phyloP scores from a whole-genome alignment of 495 filamentous ascomycete species.

The Gamarada debralockiae region DNA sequence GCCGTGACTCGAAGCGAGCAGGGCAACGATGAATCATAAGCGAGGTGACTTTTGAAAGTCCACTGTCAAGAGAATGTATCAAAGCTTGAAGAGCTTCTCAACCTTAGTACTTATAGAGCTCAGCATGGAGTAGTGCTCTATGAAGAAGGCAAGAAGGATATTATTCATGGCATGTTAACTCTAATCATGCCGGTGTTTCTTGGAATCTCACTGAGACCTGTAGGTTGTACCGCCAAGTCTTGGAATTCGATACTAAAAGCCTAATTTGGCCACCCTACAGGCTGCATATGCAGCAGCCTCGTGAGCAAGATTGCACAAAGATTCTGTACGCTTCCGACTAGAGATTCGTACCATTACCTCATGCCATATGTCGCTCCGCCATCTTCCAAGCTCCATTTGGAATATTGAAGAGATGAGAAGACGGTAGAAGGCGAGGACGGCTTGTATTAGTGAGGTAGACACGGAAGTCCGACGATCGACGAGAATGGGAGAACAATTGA shows the following conservation, averaged over 20 bases:
- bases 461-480: no score
- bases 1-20: no score
- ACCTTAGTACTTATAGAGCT: no score
- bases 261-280: background rate
- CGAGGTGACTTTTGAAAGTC: no score
- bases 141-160: no score
- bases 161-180: background rate
- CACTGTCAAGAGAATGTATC: no score
- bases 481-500: background rate
- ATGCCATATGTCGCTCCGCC: background rate
- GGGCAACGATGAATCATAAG: no score
- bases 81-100: no score
- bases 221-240: background rate
- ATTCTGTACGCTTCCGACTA: slow-evolving; percentile 6
- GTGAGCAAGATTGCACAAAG: background rate
- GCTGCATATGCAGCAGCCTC: background rate
- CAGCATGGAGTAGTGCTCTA: no score
- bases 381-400: background rate
- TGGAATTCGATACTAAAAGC: background rate
- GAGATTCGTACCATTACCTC: background rate
- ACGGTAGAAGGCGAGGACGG: no score
- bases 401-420: background rate
- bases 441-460: no score
- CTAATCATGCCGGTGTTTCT: background rate
- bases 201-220: background rate